Percentiles rank a stretch among this genome's conserved stretches.
These are phyloP conservation scores for Trichosporon faecale DNA, from an alignment of 1,284 basidiomycete genomes.

Conservation along the genomic window DNA sequence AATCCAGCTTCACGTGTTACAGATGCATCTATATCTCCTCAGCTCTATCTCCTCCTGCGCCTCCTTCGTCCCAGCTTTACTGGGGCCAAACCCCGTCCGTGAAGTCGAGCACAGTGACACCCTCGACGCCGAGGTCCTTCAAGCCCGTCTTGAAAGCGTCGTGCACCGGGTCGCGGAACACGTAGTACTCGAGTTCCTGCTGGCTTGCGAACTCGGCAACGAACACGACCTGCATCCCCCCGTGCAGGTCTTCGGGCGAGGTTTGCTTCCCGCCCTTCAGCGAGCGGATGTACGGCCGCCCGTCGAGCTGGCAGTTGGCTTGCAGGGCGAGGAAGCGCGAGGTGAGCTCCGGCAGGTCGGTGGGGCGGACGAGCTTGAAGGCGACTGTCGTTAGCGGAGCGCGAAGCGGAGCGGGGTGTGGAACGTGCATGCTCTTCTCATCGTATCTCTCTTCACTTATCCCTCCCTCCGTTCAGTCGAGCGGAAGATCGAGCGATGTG, in stretches of 20 bases:
- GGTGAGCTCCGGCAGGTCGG: constrained; percentile 25
- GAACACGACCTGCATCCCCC: constrained; percentile 43
- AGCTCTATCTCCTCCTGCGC: too few relatives aligned
- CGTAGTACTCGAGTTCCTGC: constrained; percentile 41
- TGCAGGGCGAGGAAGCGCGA: constrained; percentile 33
- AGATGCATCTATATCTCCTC: not conserved
- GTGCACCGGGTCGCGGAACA: constrained; percentile 40
- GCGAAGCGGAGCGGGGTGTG: too few relatives aligned
- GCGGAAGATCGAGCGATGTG: too few relatives aligned
- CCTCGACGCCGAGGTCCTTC: constrained; percentile 25
- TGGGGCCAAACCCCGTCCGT: constrained; percentile 24
- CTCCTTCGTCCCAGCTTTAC: too few relatives aligned
- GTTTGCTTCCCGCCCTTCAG: constrained; percentile 41
- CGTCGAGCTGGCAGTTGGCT: constrained; percentile 30
- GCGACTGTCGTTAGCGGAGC: constrained; percentile 33
- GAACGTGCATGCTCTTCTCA: too few relatives aligned
- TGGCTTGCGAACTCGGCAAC: constrained; percentile 40
- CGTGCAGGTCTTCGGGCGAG: constrained; percentile 35
- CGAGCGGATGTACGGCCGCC: constrained; percentile 34
- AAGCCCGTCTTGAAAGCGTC: constrained; percentile 37
- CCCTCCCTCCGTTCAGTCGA: too few relatives aligned
- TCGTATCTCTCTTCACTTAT: too few relatives aligned
- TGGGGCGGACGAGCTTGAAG: constrained; percentile 33
- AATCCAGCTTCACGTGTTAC: not conserved
- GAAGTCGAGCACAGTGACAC: constrained; percentile 43